phyloP scores from a whole-genome alignment of 2,329 filamentous ascomycete species.

The Arthrobotrys conoides region DNA sequence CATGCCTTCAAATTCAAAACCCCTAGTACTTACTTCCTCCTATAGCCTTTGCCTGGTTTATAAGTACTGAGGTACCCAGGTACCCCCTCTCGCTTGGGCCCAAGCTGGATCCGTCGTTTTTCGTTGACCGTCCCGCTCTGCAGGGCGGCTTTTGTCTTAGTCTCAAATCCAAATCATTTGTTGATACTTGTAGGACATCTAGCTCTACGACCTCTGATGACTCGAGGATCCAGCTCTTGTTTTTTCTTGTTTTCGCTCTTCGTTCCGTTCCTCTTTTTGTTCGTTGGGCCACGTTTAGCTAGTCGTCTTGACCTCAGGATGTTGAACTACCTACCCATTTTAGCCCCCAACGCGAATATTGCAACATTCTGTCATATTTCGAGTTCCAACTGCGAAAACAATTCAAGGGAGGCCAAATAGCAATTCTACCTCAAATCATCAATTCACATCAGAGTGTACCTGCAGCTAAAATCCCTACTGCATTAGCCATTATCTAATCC shows the following conservation, averaged over 20 bases:
- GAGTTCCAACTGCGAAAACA: too few relatives aligned
- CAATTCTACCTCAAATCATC: background rate
- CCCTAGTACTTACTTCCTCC: background rate
- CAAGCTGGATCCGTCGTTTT: constrained; percentile 7
- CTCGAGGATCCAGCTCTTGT: too few relatives aligned
- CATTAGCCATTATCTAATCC: background rate
- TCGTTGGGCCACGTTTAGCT: too few relatives aligned
- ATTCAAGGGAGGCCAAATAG: too few relatives aligned
- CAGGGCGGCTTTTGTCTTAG: constrained; percentile 21
- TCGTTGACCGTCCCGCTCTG: constrained; percentile 16
- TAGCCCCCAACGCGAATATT: constrained; percentile 7
- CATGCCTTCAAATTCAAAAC: background rate
- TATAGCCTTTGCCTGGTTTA: background rate
- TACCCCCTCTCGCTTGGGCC: constrained; percentile 4
- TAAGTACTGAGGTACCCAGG: background rate
- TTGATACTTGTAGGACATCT: background rate
- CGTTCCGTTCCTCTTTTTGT: too few relatives aligned
- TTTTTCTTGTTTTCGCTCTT: too few relatives aligned
- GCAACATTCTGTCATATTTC: background rate
- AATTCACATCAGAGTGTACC: background rate
- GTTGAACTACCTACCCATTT: background rate
- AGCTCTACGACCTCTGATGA: too few relatives aligned
- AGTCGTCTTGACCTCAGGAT: too few relatives aligned
- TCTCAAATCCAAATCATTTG: background rate
- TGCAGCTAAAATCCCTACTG: background rate